Evolutionary conservation across 345 rosid species (phyloP).

Genomic region (Eutrema yunnanense): DNA sequence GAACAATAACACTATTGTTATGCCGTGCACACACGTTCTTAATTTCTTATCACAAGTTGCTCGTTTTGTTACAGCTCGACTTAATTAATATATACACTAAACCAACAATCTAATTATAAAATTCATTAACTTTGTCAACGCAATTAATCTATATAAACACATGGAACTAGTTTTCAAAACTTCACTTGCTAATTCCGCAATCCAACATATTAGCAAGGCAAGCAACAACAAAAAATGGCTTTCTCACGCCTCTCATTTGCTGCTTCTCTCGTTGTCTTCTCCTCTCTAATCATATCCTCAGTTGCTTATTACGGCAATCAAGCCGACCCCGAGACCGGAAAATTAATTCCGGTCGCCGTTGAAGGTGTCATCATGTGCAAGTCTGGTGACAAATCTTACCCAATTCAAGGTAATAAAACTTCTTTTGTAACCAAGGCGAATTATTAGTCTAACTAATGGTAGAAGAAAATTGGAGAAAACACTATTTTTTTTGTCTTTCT

Average conservation of each 20-base stretch:
- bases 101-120: neutral
- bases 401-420: constrained; percentile 44
- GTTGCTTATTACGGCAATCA: constrained; percentile 23
- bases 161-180: neutral
- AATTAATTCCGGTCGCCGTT: constrained; percentile 32
- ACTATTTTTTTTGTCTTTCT: neutral
- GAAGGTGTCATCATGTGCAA: constrained; percentile 56
- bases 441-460: neutral
- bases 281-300: constrained; percentile 28
- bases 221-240: constrained; percentile 19
- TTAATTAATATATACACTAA: neutral
- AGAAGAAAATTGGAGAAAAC: neutral
- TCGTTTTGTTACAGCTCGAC: neutral
- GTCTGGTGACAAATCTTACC: constrained; percentile 37
- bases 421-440: neutral
- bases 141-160: constrained; percentile 10
- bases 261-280: constrained; percentile 23
- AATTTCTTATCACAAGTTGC: neutral
- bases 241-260: constrained; percentile 27
- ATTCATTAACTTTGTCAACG: constrained; percentile 1
- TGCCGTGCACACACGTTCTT: constrained; percentile 28
- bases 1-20: neutral
- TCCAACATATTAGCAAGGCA: constrained; percentile 5
- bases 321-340: constrained; percentile 26
- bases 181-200: constrained; percentile 22